These are phyloP conservation scores for Fusarium torreyae DNA, from an alignment of 2,329 filamentous ascomycete genomes.

Conservation along the genomic window DNA sequence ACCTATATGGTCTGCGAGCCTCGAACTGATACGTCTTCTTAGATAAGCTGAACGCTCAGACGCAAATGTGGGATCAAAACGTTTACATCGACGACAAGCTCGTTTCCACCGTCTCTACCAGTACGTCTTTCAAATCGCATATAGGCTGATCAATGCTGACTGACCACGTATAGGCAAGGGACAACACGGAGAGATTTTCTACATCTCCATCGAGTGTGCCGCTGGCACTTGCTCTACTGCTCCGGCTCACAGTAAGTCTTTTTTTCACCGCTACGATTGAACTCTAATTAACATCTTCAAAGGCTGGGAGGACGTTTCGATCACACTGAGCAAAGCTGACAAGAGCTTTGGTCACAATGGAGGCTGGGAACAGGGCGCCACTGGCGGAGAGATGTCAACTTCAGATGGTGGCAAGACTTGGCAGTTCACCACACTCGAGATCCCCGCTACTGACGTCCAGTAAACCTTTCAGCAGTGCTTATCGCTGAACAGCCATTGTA, in stretches of 20 bases:
- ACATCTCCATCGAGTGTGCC: conserved; percentile 27
- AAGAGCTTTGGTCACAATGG: conserved; percentile 4
- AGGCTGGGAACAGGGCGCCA: conserved; percentile 21
- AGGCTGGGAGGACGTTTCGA: conserved; percentile 29
- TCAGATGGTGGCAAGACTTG: conserved; percentile 23
- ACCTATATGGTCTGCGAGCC: background rate
- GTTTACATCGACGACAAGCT: conserved; percentile 20
- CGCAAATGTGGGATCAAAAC: conserved; percentile 28
- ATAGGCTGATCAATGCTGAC: background rate
- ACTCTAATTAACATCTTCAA: background rate
- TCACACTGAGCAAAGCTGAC: conserved; percentile 16
- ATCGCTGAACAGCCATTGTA: no score
- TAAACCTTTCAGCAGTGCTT: no score
- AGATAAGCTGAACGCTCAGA: conserved; percentile 18
- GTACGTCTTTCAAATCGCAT: background rate
- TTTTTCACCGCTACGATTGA: background rate
- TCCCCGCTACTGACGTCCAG: conserved; percentile 12
- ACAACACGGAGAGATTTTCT: conserved; percentile 22
- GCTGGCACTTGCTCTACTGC: conserved; percentile 14
- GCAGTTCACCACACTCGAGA: conserved; percentile 7
- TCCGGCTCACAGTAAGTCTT: conserved; percentile 15
- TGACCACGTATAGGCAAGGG: background rate
- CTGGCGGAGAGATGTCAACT: conserved; percentile 25
- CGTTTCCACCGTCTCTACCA: conserved; percentile 18
- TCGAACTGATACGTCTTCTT: background rate